phyloP scores from a whole-genome alignment of 495 filamentous ascomycete genomes.

The Penicillium desertorum region DNA sequence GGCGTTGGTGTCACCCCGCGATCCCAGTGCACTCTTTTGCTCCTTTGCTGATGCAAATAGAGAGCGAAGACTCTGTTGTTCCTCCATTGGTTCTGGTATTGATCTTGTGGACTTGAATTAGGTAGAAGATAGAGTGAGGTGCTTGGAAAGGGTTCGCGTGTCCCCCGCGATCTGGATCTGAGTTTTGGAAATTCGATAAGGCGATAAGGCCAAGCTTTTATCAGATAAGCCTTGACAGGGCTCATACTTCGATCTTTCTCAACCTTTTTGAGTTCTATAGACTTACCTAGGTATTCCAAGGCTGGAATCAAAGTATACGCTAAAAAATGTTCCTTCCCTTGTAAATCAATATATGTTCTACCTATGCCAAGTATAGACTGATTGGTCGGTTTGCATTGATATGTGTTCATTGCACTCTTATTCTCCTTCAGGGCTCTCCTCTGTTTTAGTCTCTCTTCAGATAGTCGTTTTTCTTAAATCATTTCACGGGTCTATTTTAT shows the following conservation, averaged over 20 bases:
- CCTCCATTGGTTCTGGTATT: constrained; percentile 47
- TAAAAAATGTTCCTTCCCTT: not conserved
- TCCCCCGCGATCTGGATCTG: constrained; percentile 24
- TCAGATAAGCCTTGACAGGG: constrained; percentile 18
- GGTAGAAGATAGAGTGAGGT: not conserved
- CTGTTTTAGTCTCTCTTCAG: not conserved
- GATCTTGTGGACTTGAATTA: constrained; percentile 8
- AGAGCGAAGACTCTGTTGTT: constrained; percentile 57
- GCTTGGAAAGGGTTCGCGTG: not conserved
- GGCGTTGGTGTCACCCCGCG: constrained; percentile 51
- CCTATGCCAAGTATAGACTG: not conserved
- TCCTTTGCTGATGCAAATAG: constrained; percentile 58
- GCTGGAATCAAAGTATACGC: not conserved
- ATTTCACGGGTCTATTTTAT: not conserved
- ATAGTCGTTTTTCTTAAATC: not conserved
- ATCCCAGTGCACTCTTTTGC: constrained; percentile 51
- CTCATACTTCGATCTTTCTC: constrained; percentile 4
- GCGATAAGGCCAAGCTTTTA: constrained; percentile 14
- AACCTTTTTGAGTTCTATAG: not conserved
- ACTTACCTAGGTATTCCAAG: not conserved
- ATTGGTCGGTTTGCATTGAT: not conserved
- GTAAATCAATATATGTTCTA: not conserved
- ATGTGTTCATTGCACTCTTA: not conserved
- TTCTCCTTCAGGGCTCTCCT: not conserved
- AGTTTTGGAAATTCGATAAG: constrained; percentile 27